A percentile compares a stretch with the other conserved stretches of the same genome.
phyloP scores from a whole-genome alignment of 2,329 filamentous ascomycete genomes.

The Stachybotrys chlorohalonatus region DNA sequence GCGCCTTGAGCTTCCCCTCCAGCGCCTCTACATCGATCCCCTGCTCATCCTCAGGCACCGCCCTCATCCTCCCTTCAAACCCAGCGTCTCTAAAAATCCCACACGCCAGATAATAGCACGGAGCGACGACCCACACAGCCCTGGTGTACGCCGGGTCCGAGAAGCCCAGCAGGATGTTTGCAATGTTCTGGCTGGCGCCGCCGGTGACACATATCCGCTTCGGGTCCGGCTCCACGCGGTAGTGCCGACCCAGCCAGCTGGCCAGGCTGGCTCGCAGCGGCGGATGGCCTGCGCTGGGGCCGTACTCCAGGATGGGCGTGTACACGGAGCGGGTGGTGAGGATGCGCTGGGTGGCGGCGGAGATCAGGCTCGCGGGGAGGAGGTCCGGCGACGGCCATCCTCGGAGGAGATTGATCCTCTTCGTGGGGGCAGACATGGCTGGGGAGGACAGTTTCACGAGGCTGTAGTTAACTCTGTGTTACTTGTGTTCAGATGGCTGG shows the following conservation, averaged over 20 bases:
- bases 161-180: slow-evolving; percentile 68
- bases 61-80: slow-evolving; percentile 56
- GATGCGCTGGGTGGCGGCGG: slow-evolving; percentile 48
- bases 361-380: slow-evolving; percentile 56
- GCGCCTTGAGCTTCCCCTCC: slow-evolving; percentile 16
- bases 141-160: slow-evolving; percentile 69
- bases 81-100: slow-evolving; percentile 78
- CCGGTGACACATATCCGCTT: slow-evolving; percentile 72
- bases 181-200: slow-evolving; percentile 76
- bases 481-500: no score
- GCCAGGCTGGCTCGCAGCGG: slow-evolving; percentile 62
- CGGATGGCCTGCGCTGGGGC: slow-evolving; percentile 64
- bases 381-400: slow-evolving; percentile 59
- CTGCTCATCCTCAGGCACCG: slow-evolving; percentile 67
- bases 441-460: neutral
- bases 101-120: slow-evolving; percentile 77
- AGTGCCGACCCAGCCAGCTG: slow-evolving; percentile 59
- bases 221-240: slow-evolving; percentile 32
- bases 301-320: slow-evolving; percentile 65
- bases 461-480: neutral
- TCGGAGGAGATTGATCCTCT: slow-evolving; percentile 53
- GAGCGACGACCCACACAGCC: slow-evolving; percentile 71
- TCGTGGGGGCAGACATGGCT: slow-evolving; percentile 17
- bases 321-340: slow-evolving; percentile 51
- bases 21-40: slow-evolving; percentile 60